Base-by-base conservation (phyloP, 163 green algal genomes). In the Prototheca wickerhamii region DNA sequence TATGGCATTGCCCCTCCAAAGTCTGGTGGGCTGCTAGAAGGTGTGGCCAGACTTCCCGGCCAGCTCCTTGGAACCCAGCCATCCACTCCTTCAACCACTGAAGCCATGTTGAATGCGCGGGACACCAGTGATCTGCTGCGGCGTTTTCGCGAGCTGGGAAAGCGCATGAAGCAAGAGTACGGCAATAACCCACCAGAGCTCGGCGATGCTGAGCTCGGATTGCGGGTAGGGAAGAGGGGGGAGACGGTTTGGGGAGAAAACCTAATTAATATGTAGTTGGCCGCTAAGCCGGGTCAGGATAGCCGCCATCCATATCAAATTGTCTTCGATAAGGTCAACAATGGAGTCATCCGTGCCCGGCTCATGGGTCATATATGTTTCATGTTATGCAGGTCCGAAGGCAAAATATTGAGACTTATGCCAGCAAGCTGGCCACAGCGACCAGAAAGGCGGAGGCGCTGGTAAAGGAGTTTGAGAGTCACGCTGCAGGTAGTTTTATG, bases 111-210 rank as follows among this genome's bases (percentile, higher is more conserved):
- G 67, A 76, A 70, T 32, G 76, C 77, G 1, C 73, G 65, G 63
- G 49, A 76, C 63, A 84, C 76, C 3, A 73, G 63, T 49, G 80
- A 88, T 64, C 60, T 88, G 57, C 60, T 86, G 61, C 71, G 82
- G 2, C 68, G 72, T 28, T 79, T 86, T 58, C 78, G 77, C 40
- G 82, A 88, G 75, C 30, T 79, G 29, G 64, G 59, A 51, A 54
- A 74, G 30, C 69, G 58, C 35, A 70, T 84, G 64, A 61, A 64
- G 17, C 60, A 80, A 43, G 76, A 84, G 34, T 70, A 69, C 31
- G 52, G 52, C 23, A 66, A 73, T 63, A 62, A 73, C 23, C 67
- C 62, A 18, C 52, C 72, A 21, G 29, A 51, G 28, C 66, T 82
- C 44, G 32, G 46, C 7, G 75, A 83, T 17, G 33, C 65, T 2